phyloP scores from a whole-genome alignment of 2,329 filamentous ascomycete species.

The Cladosporium sp. region DNA sequence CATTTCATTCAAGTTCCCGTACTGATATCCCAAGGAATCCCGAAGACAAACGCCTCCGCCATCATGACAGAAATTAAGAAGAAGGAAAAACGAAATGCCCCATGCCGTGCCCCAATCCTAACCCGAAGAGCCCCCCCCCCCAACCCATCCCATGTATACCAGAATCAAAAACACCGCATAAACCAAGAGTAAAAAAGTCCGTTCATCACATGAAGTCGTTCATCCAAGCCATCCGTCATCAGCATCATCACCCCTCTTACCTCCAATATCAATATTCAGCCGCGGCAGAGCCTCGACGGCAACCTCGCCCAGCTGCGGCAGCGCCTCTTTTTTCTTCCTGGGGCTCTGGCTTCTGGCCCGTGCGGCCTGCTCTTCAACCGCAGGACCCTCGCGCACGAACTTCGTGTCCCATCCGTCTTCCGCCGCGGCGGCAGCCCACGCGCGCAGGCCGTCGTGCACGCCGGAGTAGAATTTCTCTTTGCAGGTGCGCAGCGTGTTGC shows the following conservation, averaged over 20 bases:
- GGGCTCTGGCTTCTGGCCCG: constrained; percentile 31
- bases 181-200: neutral
- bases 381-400: constrained; percentile 69
- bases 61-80: neutral
- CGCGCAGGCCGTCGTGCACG: constrained; percentile 80
- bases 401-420: constrained; percentile 85
- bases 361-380: constrained; percentile 36
- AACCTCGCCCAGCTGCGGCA: constrained; percentile 18
- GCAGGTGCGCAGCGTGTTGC: constrained; percentile 75
- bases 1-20: neutral
- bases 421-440: constrained; percentile 80
- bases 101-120: neutral
- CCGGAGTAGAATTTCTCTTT: constrained; percentile 97
- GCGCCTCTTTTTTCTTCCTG: constrained; percentile 29
- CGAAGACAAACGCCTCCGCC: too few relatives aligned
- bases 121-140: neutral
- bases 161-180: constrained; percentile 1
- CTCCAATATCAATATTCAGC: constrained; percentile 22
- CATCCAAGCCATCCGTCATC: constrained; percentile 29
- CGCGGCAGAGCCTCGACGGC: constrained; percentile 16
- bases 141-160: constrained; percentile 1
- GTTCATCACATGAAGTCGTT: constrained; percentile 7
- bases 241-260: constrained; percentile 13
- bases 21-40: neutral
- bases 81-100: constrained; percentile 2